Evolutionary conservation across 2,329 filamentous ascomycete genomes (phyloP).

Genomic region (Dendryphion nanum): DNA sequence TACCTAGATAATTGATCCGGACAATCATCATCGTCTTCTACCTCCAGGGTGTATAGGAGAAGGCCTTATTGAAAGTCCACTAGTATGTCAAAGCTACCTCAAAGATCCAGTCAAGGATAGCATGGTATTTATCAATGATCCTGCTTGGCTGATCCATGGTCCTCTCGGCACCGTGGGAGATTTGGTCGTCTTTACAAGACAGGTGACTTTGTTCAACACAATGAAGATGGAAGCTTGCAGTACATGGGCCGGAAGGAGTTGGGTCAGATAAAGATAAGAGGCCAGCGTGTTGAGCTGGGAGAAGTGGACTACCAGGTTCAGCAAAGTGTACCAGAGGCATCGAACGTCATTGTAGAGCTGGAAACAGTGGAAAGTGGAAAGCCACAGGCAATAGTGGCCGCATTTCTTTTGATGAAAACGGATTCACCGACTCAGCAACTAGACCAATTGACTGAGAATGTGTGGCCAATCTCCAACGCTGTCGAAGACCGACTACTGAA

Average conservation of each 20-base stretch:
- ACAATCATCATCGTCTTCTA: constrained; percentile 16
- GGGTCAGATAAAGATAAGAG: constrained; percentile 11
- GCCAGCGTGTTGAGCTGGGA: constrained; percentile 11
- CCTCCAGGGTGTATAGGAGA: constrained; percentile 7
- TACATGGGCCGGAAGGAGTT: constrained; percentile 9
- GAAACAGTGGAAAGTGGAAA: too few relatives aligned
- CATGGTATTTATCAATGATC: constrained; percentile 25
- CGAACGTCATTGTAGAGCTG: too few relatives aligned
- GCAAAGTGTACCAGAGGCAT: neutral
- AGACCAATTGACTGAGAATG: too few relatives aligned
- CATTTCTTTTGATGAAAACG: too few relatives aligned
- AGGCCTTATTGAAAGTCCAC: constrained; percentile 16
- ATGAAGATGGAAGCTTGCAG: constrained; percentile 5
- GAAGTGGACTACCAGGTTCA: constrained; percentile 11
- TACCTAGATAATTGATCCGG: constrained; percentile 38
- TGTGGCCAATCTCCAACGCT: too few relatives aligned
- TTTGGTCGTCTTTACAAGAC: constrained; percentile 9
- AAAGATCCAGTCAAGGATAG: constrained; percentile 17
- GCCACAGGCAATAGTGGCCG: too few relatives aligned
- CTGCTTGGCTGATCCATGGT: constrained; percentile 1
- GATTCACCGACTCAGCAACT: too few relatives aligned
- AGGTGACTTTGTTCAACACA: constrained; percentile 5
- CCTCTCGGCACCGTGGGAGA: too few relatives aligned
- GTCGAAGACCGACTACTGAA: too few relatives aligned
- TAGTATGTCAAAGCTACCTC: constrained; percentile 21